Evolutionary conservation across 345 rosid genomes (phyloP), one percentile per base, ranked within the genome.

Genomic region (rapeseed (Brassica napus)): DNA sequence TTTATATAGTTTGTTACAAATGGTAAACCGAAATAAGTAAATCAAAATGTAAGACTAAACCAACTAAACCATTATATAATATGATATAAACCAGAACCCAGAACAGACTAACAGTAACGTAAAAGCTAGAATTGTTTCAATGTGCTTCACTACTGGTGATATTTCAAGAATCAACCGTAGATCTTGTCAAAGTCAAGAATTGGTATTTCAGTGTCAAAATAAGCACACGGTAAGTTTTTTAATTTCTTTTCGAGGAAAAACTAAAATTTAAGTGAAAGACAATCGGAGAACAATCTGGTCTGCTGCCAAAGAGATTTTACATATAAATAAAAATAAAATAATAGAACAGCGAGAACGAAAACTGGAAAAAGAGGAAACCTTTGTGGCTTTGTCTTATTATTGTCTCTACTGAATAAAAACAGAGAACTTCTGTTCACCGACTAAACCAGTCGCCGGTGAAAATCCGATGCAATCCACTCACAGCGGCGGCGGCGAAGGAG

Each of bases 391-490:
- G 81, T 71, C 72, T 66, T 72, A 72, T 72, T 72, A 65, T 78
- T 66, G 73, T 59, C 82, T 78, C 77, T 77, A 72, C 82, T 30
- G 72, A 65, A 35, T n/a, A 64, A 71, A 68, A 68, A 57, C 34
- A 55, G 42, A 4, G 49, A 42, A 42, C 14, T 9, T 42, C 49
- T 10, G 49, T 42, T 67, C 69, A 79, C 82, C 77, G 73, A 78
- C 72, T 62, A n/a, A 77, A 60, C 61, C 31, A 60, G 5, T 23
- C 28, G 64, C 71, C 67, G 78, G 61, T 44, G 72, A 32, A 77
- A 18, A 65, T 77, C 86, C 86, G 85, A 90, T 90, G 94, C 89
- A 85, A 79, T 87, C 90, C n/a, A 44, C 52, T 44, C n/a, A 44
- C 52, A 42, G n/a, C 52, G 63, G 86, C 68, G 72, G 87, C 60